Evolutionary conservation across 148 eudicot genomes (phyloP).

Genomic region (Linanthus parryae): DNA sequence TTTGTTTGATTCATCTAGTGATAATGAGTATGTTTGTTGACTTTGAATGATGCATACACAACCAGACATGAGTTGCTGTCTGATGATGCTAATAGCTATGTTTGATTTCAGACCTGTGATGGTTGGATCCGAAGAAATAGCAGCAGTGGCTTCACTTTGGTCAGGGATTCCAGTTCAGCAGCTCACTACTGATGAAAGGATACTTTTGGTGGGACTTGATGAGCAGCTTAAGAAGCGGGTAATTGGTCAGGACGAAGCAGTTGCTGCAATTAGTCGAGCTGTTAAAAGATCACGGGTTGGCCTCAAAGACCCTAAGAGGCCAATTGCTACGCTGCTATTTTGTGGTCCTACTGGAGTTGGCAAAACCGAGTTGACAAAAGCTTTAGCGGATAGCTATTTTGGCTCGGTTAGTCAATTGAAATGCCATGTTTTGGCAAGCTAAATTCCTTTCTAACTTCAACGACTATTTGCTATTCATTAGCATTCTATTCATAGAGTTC

Average conservation of each 20-base stretch:
- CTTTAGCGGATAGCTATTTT: constrained; percentile 49
- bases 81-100: too few species aligned
- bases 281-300: constrained; percentile 62
- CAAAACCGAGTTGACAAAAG: constrained; percentile 58
- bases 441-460: too few species aligned
- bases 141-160: constrained; percentile 54
- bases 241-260: constrained; percentile 63
- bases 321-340: constrained; percentile 55
- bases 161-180: constrained; percentile 58
- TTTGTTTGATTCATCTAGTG: constrained; percentile 12
- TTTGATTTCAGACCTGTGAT: constrained; percentile 20
- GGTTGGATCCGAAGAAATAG: constrained; percentile 53
- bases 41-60: background rate
- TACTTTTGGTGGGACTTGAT: constrained; percentile 42
- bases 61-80: background rate
- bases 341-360: constrained; percentile 69
- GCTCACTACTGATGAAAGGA: constrained; percentile 46
- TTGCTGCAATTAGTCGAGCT: constrained; percentile 50
- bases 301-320: constrained; percentile 49
- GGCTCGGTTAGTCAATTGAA: constrained; percentile 41
- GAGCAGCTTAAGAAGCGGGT: constrained; percentile 50
- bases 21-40: constrained; percentile 32
- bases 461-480: too few species aligned
- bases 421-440: too few species aligned
- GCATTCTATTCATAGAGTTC: too few species aligned